These are phyloP conservation scores for Vanrija sp. DNA, from an alignment of 1,284 basidiomycete genomes.

Conservation along the genomic window DNA sequence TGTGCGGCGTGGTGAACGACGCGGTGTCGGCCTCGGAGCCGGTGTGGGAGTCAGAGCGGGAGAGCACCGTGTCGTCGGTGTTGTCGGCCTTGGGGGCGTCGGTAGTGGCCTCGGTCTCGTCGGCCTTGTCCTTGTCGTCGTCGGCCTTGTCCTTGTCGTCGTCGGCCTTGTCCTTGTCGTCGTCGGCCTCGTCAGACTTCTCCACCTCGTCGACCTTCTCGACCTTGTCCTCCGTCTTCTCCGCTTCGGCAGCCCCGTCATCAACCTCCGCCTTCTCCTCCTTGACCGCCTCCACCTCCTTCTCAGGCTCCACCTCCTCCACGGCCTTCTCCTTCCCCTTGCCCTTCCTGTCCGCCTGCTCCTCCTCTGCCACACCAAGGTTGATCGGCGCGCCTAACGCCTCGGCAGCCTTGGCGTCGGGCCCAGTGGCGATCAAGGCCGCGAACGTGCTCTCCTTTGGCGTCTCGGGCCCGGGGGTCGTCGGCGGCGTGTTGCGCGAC, in stretches of 20 bases:
- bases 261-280: conserved; percentile 2
- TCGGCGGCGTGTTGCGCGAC: no score
- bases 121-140: not conserved
- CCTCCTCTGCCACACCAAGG: conserved; percentile 4
- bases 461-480: not conserved
- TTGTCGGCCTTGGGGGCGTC: not conserved
- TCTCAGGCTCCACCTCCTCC: not conserved
- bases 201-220: not conserved
- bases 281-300: conserved; percentile 6
- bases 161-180: not conserved
- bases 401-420: not conserved
- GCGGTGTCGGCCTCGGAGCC: not conserved
- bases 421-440: no score
- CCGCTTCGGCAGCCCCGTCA: not conserved
- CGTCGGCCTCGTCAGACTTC: not conserved
- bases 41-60: conserved; percentile 1
- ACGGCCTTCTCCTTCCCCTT: conserved; percentile 14
- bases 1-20: conserved; percentile 8
- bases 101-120: not conserved
- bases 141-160: not conserved
- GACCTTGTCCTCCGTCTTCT: not conserved
- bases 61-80: not conserved
- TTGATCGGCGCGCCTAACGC: not conserved
- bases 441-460: not conserved
- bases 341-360: conserved; percentile 1